Evolutionary conservation across 2,329 filamentous ascomycete species (phyloP).

Genomic region (Calonectria pauciramosa): DNA sequence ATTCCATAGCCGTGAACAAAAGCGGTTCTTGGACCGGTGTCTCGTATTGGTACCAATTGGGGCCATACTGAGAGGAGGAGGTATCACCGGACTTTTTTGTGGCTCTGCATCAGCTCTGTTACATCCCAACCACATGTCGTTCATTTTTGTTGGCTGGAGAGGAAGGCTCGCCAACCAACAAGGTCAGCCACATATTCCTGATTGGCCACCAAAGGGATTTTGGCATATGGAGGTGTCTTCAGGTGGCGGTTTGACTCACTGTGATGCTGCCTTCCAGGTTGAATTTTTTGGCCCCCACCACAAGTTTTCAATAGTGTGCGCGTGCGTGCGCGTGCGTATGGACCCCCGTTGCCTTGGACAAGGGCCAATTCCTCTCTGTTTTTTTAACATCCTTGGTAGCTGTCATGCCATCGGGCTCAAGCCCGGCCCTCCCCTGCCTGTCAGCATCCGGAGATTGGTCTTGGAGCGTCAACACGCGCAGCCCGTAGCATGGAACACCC

Average conservation of each 20-base stretch:
- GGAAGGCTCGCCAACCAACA: background rate
- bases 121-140: conserved; percentile 10
- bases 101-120: conserved; percentile 13
- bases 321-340: background rate
- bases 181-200: background rate
- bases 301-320: background rate
- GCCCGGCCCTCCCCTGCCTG: background rate
- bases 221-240: background rate
- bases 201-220: background rate
- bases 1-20: background rate
- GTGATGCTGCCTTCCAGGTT: background rate
- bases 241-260: conserved; percentile 13
- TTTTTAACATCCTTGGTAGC: background rate
- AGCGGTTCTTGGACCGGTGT: background rate
- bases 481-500: conserved; percentile 31
- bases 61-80: background rate
- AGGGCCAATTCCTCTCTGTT: conserved; percentile 1
- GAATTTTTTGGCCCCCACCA: conserved; percentile 24
- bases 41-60: background rate
- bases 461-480: background rate
- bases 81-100: conserved; percentile 4
- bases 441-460: conserved; percentile 14
- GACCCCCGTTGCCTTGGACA: background rate
- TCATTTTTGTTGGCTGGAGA: conserved; percentile 5
- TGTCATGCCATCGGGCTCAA: conserved; percentile 11